Evolutionary conservation across 352 stramenopile genomes (phyloP).

Genomic region (Elongisporangium anandrum): DNA sequence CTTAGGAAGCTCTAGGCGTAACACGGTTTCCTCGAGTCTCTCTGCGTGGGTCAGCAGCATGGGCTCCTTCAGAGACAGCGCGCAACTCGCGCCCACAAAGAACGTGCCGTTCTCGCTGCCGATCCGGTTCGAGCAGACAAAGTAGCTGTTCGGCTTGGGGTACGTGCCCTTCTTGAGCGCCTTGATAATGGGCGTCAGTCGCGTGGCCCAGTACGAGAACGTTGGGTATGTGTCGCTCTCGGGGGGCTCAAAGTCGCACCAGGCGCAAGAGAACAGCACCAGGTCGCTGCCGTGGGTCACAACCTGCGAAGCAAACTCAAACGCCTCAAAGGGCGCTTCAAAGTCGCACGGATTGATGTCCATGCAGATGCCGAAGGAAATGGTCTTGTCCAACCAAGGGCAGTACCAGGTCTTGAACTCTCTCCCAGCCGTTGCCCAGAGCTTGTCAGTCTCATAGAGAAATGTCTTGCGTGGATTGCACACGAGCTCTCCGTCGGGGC

Average conservation of each 20-base stretch:
- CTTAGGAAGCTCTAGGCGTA: slow-evolving; percentile 48
- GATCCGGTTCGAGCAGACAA: slow-evolving; percentile 76
- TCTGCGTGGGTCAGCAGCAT: slow-evolving; percentile 39
- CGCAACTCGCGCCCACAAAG: slow-evolving; percentile 79
- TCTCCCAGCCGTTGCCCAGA: slow-evolving; percentile 60
- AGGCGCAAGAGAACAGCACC: slow-evolving; percentile 79
- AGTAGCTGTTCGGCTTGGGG: slow-evolving; percentile 53
- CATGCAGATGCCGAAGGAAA: slow-evolving; percentile 88
- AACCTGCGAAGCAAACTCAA: slow-evolving; percentile 65
- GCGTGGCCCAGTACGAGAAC: slow-evolving; percentile 71
- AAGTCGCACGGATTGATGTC: slow-evolving; percentile 89
- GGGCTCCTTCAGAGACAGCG: slow-evolving; percentile 57
- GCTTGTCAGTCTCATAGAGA: slow-evolving; percentile 82
- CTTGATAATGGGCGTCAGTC: slow-evolving; percentile 52
- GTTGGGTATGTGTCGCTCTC: slow-evolving; percentile 41
- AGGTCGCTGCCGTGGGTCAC: slow-evolving; percentile 52
- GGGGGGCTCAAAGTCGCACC: slow-evolving; percentile 68
- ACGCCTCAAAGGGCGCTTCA: slow-evolving; percentile 50
- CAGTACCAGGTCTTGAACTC: slow-evolving; percentile 70
- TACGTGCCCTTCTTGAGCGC: slow-evolving; percentile 30
- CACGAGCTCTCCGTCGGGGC: slow-evolving; percentile 55
- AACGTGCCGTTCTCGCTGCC: slow-evolving; percentile 73
- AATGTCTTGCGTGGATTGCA: slow-evolving; percentile 80
- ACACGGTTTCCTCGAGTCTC: slow-evolving; percentile 48
- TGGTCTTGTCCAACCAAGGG: slow-evolving; percentile 68